Evolutionary conservation across 768 basidiomycete species (phyloP), one percentile per base, ranked within the genome.

Genomic region (Boletus barrowsii): DNA sequence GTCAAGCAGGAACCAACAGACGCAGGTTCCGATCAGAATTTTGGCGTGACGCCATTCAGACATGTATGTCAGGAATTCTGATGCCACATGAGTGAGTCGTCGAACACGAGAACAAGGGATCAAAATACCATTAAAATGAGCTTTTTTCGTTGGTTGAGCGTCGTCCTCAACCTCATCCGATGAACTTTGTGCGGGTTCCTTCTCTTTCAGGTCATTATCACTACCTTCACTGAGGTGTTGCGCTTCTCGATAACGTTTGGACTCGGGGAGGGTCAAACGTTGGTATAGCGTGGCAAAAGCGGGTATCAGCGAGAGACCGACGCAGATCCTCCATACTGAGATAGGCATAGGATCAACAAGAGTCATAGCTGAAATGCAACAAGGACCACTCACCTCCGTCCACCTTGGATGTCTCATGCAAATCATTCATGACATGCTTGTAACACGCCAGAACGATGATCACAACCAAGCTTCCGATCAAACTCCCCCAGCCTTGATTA

Each of bases 1-100:
- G 59, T 90, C 88, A 33, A 90, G 76, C 22, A 90, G 64, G 73
- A 91, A 89, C 90, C 90, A 91, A 58, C 81, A 85, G 41, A 67
- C 30, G 52, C 78, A 80, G 0, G 88, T 90, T 11, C 84, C 88
- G 42, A 91, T 73, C 13, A 92, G 73, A 20, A 84, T 67, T 62
- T 84, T 87, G 4, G 76, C 72, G 51, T 91, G 86, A 7, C 80
- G 73, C 87, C 86, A 89, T 64, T 89, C 79, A 6, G 80, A 81
- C 66, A 90, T 87, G 70, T 92, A 90, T 0, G 53, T 51, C 44
- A 82, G 14, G 65, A 88, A 88, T 48, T 89, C 88, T 80, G 36
- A 49, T 37, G 40, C 47, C 20, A 26, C 32, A 15, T 44, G 24
- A 56, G 40, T 13, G 24, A 56, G 40, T 13, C 11, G 22, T 47